Base-by-base conservation (phyloP, 805 yeast species). In the Candida yuanshanica region DNA sequence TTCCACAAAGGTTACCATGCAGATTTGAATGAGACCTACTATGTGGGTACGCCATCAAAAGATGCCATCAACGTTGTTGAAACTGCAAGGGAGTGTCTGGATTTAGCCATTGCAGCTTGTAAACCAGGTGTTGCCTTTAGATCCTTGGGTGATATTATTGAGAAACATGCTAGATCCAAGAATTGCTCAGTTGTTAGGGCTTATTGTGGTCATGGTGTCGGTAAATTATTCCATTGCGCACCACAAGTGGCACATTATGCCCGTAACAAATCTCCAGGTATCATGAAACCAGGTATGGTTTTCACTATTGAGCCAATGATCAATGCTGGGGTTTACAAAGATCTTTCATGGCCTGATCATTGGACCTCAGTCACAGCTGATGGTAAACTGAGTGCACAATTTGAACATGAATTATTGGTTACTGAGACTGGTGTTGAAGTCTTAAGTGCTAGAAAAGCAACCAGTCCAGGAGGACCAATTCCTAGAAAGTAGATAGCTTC, bases 291-390 rank as follows among this genome's bases (percentile, higher is more conserved):
- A 18, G 99, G 99, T 18, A 85, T 90, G 83, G 88, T 86, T 12
- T 93, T 93, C 70, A 93, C 99, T 18, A 87, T 93, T 43, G 99
- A 93, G 66, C 99, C 99, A 35, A 93, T 93, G 99, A 77, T 93
- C 51, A 84, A 87, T 59, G 68, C 80, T 49, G 99, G 99, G 8
- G 68, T 83, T 0, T 83, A 77, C 68, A 77, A 77, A 56, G 98
- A 90, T 63, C 64, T 75, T 44, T 70, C 80, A 42, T 93, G 99
- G 99, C 99, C 99, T 3, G 99, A 93, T 63, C 84, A 87, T 63
- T 93, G 99, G 99, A 93, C 99, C 5, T 78, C 95, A 2, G 77
- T 78, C 14, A 93, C 99, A 14, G 80, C 79, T 32, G 99, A 93
- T 59, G 99, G 99, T 41, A 77, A 78, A 56, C 69, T 76, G 45